Percentiles rank a stretch among this genome's conserved stretches.
Evolutionary conservation across 2,329 filamentous ascomycete genomes (phyloP).

Genomic region (Bipolaris oryzae): DNA sequence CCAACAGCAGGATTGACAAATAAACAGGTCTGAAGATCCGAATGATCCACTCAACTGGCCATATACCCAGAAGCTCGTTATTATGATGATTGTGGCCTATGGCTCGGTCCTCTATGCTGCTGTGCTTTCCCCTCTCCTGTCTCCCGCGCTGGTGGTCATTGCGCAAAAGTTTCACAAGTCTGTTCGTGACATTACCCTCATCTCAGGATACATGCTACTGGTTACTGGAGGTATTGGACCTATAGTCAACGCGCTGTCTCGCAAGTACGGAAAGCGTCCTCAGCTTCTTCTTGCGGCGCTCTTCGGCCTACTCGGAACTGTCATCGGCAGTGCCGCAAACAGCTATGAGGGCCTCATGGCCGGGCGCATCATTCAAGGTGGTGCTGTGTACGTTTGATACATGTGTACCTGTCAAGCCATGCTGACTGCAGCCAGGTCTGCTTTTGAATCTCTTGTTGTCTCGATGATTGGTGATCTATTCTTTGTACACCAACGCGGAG

Average conservation of each 20-base stretch:
- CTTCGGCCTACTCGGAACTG: slow-evolving; percentile 39
- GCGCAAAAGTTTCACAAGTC: slow-evolving; percentile 34
- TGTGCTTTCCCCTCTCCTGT: slow-evolving; percentile 42
- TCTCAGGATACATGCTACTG: slow-evolving; percentile 48
- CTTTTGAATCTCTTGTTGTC: slow-evolving; percentile 46
- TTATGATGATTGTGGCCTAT: slow-evolving; percentile 43
- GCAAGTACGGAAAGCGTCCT: slow-evolving; percentile 44
- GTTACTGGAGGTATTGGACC: slow-evolving; percentile 45
- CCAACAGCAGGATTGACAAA: slow-evolving; percentile 49
- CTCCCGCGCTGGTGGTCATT: slow-evolving; percentile 44
- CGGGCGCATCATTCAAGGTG: slow-evolving; percentile 44
- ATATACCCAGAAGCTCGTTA: slow-evolving; percentile 37
- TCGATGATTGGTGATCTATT: slow-evolving; percentile 46
- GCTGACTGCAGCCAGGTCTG: slow-evolving; percentile 27
- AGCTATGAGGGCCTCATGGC: slow-evolving; percentile 42
- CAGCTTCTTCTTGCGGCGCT: slow-evolving; percentile 40
- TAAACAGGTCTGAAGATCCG: slow-evolving; percentile 31
- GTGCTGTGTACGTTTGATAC: slow-evolving; percentile 19
- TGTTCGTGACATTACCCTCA: slow-evolving; percentile 44
- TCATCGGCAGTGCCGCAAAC: slow-evolving; percentile 33
- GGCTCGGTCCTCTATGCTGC: slow-evolving; percentile 44
- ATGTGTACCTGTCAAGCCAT: slow-evolving; percentile 17
- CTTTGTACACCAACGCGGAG: slow-evolving; percentile 47
- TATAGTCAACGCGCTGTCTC: slow-evolving; percentile 38
- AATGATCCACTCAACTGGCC: slow-evolving; percentile 48